phyloP scores from a whole-genome alignment of 108 stramenopile genomes.

The Conticribra weissflogii region DNA sequence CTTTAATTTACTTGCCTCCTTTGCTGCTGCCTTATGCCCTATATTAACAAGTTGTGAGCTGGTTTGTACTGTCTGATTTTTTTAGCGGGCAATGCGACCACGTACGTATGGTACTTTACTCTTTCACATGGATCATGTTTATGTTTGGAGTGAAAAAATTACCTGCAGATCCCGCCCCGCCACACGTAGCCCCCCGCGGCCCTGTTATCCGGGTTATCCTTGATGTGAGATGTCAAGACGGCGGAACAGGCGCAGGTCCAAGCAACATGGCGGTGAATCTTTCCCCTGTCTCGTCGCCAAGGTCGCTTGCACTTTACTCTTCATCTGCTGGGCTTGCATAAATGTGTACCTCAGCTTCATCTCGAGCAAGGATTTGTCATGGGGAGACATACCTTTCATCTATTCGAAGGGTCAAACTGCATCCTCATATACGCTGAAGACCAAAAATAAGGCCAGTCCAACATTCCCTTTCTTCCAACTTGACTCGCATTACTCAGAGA shows the following conservation, averaged over 20 bases:
- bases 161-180: no score
- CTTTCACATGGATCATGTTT: no score
- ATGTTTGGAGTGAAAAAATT: neutral
- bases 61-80: no score
- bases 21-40: no score
- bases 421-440: neutral
- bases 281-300: neutral
- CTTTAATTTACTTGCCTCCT: no score
- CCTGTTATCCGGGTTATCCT: neutral
- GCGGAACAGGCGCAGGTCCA: neutral
- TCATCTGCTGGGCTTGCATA: neutral
- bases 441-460: neutral
- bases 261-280: neutral
- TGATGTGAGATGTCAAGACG: neutral
- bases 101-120: no score
- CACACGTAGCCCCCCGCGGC: no score
- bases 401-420: neutral
- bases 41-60: no score
- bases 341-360: neutral
- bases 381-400: no score
- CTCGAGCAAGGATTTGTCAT: neutral
- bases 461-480: neutral
- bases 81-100: no score
- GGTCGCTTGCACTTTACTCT: neutral
- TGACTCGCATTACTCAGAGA: neutral